Evolutionary conservation across 768 basidiomycete species (phyloP).

Genomic region (Termitomyces sp.): DNA sequence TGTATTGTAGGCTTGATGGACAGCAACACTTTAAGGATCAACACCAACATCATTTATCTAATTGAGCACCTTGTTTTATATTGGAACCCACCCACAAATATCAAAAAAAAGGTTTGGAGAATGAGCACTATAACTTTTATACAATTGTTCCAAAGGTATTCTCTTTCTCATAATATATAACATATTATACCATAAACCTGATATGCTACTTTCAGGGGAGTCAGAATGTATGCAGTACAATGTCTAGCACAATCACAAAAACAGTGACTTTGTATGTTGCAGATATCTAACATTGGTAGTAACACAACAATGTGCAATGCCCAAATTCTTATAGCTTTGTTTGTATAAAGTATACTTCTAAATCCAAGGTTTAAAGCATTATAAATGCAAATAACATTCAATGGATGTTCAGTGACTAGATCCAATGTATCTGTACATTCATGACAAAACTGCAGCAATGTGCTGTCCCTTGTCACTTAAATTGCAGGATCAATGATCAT

Average conservation of each 20-base stretch:
- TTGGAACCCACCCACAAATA: neutral
- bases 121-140: conserved; percentile 5
- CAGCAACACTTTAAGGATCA: conserved; percentile 12
- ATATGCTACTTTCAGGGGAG: neutral
- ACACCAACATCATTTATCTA: neutral
- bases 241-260: conserved; percentile 13
- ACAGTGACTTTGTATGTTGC: conserved; percentile 13
- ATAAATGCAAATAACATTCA: too few species aligned
- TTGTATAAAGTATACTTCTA: neutral
- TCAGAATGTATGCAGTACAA: neutral
- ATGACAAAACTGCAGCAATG: too few species aligned
- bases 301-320: neutral
- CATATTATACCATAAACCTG: too few species aligned
- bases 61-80: neutral
- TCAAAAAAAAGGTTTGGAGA: neutral
- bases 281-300: conserved; percentile 5
- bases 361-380: too few species aligned
- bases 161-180: neutral
- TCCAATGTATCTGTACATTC: too few species aligned
- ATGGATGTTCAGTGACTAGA: too few species aligned
- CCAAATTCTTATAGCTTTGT: neutral
- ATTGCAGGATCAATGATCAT: too few species aligned
- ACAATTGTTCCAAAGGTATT: conserved; percentile 5
- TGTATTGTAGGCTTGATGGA: conserved; percentile 16
- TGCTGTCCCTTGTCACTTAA: too few species aligned